A percentile compares a stretch with the other conserved stretches of the same genome.
Conservation (phyloP, 2,329 filamentous ascomycete genomes). For the Hortaea werneckii region DNA sequence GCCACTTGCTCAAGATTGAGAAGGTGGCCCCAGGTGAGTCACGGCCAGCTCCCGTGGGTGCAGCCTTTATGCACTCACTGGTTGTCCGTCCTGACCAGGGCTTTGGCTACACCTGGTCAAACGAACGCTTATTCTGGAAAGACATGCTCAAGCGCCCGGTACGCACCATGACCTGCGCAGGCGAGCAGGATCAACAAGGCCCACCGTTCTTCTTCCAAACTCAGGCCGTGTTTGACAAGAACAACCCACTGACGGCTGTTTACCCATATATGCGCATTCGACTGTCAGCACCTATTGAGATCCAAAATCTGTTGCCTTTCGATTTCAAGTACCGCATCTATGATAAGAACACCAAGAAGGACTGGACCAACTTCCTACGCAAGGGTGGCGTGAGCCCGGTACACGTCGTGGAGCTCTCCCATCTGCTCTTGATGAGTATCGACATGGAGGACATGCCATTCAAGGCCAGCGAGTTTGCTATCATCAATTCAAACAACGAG, state of each 20-base stretch:
- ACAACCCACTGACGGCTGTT: slow-evolving; percentile 68
- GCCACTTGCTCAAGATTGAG: slow-evolving; percentile 90
- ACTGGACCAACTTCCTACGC: slow-evolving; percentile 96
- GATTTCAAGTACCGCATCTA: slow-evolving; percentile 99
- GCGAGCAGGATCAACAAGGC: slow-evolving; percentile 65
- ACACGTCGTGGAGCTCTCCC: slow-evolving; percentile 91
- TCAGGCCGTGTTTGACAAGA: slow-evolving; percentile 73
- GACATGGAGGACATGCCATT: slow-evolving; percentile 96
- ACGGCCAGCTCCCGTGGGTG: slow-evolving; percentile 82
- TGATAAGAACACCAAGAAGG: slow-evolving; percentile 95
- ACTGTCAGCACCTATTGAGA: slow-evolving; percentile 80
- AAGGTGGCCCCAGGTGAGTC: slow-evolving; percentile 90
- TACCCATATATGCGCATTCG: slow-evolving; percentile 95
- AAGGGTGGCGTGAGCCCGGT: slow-evolving; percentile 96
- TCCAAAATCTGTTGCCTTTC: slow-evolving; percentile 90
- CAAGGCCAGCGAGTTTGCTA: slow-evolving; percentile 90
- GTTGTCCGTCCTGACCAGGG: slow-evolving; percentile 87
- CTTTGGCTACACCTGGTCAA: slow-evolving; percentile 93
- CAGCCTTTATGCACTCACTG: slow-evolving; percentile 78
- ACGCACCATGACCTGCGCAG: slow-evolving; percentile 76
- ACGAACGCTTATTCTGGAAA: slow-evolving; percentile 82
- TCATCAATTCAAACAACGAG: slow-evolving; percentile 82
- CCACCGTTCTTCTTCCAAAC: slow-evolving; percentile 95
- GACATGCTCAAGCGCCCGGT: slow-evolving; percentile 79
- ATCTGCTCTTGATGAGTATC: slow-evolving; percentile 81